Conservation (phyloP, 257 asterid species). For the Plantago major region DNA sequence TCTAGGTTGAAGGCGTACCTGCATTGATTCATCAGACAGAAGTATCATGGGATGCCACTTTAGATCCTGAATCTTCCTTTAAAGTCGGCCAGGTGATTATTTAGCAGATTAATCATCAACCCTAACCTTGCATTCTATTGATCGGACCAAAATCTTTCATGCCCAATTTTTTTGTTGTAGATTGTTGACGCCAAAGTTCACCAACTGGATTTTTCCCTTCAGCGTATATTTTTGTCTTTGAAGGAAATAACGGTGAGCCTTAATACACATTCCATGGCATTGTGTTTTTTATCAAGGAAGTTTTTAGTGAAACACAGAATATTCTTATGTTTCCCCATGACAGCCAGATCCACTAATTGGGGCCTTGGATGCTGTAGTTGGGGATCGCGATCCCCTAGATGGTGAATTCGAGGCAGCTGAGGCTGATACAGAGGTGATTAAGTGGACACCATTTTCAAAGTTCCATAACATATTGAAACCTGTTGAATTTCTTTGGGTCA, state of each 20-base stretch:
- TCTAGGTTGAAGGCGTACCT: constrained; percentile 89
- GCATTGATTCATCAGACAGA: constrained; percentile 91
- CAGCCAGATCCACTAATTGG: constrained; percentile 92
- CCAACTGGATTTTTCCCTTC: constrained; percentile 82
- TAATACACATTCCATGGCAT: constrained; percentile 5
- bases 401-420: constrained; percentile 66
- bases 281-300: constrained; percentile 10
- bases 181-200: constrained; percentile 88
- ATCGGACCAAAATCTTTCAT: constrained; percentile 7
- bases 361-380: constrained; percentile 88
- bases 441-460: background rate
- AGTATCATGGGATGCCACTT: constrained; percentile 94
- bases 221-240: constrained; percentile 82
- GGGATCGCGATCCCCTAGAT: constrained; percentile 51
- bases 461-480: constrained; percentile 2
- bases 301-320: constrained; percentile 11
- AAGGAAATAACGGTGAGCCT: constrained; percentile 70
- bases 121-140: background rate
- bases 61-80: constrained; percentile 75
- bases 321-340: constrained; percentile 20
- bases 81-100: constrained; percentile 82
- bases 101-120: background rate
- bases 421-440: constrained; percentile 59
- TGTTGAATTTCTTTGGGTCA: background rate
- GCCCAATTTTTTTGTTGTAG: constrained; percentile 36